Base-by-base conservation (phyloP, 176 grass and related monocot genomes). In the Phoenix dactylifera region DNA sequence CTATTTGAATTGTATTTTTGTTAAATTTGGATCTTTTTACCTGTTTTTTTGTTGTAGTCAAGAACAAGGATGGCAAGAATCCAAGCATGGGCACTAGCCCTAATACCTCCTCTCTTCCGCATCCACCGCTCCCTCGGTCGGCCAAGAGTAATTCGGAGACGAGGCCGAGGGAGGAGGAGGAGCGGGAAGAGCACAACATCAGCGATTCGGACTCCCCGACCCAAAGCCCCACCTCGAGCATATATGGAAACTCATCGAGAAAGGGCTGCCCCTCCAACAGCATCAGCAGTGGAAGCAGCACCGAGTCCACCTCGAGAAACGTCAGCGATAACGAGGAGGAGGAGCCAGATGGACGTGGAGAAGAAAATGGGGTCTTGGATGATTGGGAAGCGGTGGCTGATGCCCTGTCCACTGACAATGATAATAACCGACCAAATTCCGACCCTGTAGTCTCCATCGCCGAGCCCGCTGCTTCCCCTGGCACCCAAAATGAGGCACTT, bases 131-230 rank as follows among this genome's bases (percentile, higher is more conserved):
- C n/a, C 23, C 52, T 44, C 26, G 6, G 4, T 28, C 22, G 17
- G 28, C 30, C 74, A 70, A 18, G 61, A 70, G 49, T 69, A 67
- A 71, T 60, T 28, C 28, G 54, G 50, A 39, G 80, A 78, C 50
- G 74, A 76, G 14, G 77, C 63, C 16, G 32, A 35, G 35, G 67
- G 28, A 68, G 76, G 51, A n/a, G 3, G 15, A 49, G 30, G 18
- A 70, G 32, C 19, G 63, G 55, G 56, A 65, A 58, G 1, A 51
- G 16, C 9, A 77, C 35, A 66, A 70, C 22, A 71, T 74, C 60
- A 85, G 68, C 7, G 78, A 82, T 58, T 68, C 79, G 1, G 85
- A 95, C 39, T 89, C 75, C 3, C 81, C 81, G 1, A 72, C 78
- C 24, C 76, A 77, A 26, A 86, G 88, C 73, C 60, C 35, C 10